Conservation (phyloP, 768 basidiomycete species). For the Russula abietina region DNA sequence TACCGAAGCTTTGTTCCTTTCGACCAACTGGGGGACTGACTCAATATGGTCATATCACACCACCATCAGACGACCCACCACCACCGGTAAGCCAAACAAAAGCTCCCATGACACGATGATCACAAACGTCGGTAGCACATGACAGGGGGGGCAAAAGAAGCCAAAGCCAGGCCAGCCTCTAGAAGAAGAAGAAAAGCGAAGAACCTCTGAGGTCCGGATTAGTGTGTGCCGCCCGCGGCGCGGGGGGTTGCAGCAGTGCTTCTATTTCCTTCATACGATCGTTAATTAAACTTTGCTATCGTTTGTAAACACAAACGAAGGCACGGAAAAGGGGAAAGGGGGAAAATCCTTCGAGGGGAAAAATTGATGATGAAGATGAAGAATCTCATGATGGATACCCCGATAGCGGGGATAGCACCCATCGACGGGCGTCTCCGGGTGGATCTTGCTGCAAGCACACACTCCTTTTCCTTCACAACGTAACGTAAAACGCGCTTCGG, state of each 20-base stretch:
- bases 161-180: too few relatives aligned
- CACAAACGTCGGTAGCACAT: neutral
- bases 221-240: constrained; percentile 4
- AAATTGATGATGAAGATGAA: too few relatives aligned
- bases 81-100: neutral
- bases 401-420: neutral
- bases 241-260: neutral
- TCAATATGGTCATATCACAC: constrained; percentile 5
- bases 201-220: neutral
- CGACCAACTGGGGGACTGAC: neutral
- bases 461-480: neutral
- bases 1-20: too few relatives aligned
- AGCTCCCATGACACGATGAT: neutral
- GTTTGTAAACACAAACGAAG: constrained; percentile 14
- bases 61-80: neutral
- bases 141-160: neutral
- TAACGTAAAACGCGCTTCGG: neutral
- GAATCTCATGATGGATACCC: neutral
- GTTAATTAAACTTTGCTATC: constrained; percentile 10
- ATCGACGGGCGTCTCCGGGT: neutral
- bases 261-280: neutral
- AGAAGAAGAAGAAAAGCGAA: neutral
- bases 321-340: constrained; percentile 7
- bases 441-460: neutral
- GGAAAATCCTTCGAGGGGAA: neutral